phyloP scores from a whole-genome alignment of 257 asterid species.

The Cynanchum wilfordii region DNA sequence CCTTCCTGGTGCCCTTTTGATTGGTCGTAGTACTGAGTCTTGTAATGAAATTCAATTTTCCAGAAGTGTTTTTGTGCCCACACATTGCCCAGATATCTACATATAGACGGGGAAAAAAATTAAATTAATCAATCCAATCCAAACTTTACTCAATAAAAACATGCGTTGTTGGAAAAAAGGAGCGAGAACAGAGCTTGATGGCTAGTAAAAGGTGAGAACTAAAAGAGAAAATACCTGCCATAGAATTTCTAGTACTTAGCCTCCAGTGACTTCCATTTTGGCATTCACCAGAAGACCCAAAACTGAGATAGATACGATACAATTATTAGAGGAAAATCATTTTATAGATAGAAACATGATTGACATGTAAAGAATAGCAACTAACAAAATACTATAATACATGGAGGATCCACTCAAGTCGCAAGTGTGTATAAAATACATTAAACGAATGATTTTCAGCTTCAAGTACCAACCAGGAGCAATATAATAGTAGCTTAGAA shows the following conservation, averaged over 20 bases:
- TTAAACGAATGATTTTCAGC: not conserved
- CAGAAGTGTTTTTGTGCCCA: conserved; percentile 26
- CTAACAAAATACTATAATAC: not conserved
- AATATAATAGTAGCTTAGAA: not conserved
- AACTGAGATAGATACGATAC: not conserved
- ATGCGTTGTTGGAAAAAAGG: not conserved
- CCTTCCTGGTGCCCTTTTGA: conserved; percentile 21
- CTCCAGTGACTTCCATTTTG: conserved; percentile 66
- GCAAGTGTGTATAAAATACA: not conserved
- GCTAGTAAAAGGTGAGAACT: not conserved
- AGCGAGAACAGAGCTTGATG: not conserved
- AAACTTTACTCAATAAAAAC: conserved; percentile 1
- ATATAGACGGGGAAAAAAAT: not conserved
- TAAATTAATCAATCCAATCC: conserved; percentile 5
- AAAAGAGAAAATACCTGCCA: conserved; percentile 40
- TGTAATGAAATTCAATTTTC: conserved; percentile 18
- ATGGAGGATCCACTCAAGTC: not conserved
- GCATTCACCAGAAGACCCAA: conserved; percentile 9
- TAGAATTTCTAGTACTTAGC: conserved; percentile 44
- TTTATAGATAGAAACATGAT: conserved; percentile 4
- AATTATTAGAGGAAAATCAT: not conserved
- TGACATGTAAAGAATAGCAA: no score
- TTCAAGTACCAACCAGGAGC: not conserved
- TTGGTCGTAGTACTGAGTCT: conserved; percentile 19
- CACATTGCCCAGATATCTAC: conserved; percentile 52